Evolutionary conservation across 768 basidiomycete species (phyloP).

Genomic region (Mycena floridula): DNA sequence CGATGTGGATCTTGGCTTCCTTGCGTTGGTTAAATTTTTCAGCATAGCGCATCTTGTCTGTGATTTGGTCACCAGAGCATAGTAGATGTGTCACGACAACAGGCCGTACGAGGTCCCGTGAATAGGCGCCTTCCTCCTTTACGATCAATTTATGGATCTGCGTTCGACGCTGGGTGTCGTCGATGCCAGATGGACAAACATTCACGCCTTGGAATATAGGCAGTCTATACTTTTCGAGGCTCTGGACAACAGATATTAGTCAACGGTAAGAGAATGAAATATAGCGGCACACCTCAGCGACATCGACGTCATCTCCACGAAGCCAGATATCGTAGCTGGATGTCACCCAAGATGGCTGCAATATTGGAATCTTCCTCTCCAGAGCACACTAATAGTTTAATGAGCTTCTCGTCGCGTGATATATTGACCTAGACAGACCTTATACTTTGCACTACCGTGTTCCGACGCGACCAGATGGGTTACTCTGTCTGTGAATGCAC

Average conservation of each 20-base stretch:
- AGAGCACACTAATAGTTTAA: slow-evolving; percentile 62
- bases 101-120: slow-evolving; percentile 72
- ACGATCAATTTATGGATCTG: slow-evolving; percentile 59
- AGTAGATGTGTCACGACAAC: slow-evolving; percentile 82
- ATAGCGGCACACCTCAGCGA: slow-evolving; percentile 56
- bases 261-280: slow-evolving; percentile 10
- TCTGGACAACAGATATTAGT: slow-evolving; percentile 31
- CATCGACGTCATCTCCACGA: slow-evolving; percentile 71
- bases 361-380: slow-evolving; percentile 72
- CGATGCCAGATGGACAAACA: slow-evolving; percentile 72
- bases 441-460: slow-evolving; percentile 84
- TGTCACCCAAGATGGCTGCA: slow-evolving; percentile 71
- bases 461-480: slow-evolving; percentile 81
- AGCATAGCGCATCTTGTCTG: slow-evolving; percentile 77
- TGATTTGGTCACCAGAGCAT: slow-evolving; percentile 55
- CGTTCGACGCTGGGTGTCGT: slow-evolving; percentile 51
- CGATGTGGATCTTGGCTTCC: slow-evolving; percentile 69
- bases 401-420: neutral
- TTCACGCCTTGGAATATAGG: slow-evolving; percentile 67
- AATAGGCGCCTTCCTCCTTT: slow-evolving; percentile 58
- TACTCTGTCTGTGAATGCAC: slow-evolving; percentile 77
- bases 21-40: slow-evolving; percentile 63
- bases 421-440: slow-evolving; percentile 35
- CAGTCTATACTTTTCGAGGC: slow-evolving; percentile 52
- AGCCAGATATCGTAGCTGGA: slow-evolving; percentile 72